Base-by-base conservation (phyloP, 179 eudicot genomes). In the Carnegiea gigantea region DNA sequence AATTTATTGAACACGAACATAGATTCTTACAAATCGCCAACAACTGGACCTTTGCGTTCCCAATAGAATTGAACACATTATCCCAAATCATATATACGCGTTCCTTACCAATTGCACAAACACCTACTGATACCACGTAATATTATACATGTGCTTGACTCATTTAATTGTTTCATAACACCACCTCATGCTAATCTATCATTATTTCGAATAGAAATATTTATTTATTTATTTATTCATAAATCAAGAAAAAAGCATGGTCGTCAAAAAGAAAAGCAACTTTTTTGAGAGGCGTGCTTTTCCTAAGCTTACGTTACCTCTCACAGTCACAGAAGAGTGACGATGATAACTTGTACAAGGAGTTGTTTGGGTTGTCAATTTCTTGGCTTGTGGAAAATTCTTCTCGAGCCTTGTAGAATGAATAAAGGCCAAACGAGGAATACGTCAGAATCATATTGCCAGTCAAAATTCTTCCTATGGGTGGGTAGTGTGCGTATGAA, bases 391-490 rank as follows among this genome's bases (percentile, higher is more conserved):
- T 21, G 53, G 26, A 67, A 26, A 67, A 67, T 23, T 74, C 60
- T 49, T 21, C 64, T 49, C 12, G 23, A 74, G 20, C 15, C 9
- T 70, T 70, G 81, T 70, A 53, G 68, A 79, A 28, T 67, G 68
- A 67, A 67, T 28, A 67, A 26, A n/a, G 36, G 26, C 57, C 44
- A 7, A 40, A 51, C 10, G 17, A 51, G 70, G 38, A 79, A 79
- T 72, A 72, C 36, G 70, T 79, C 82, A 71, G 57, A 38, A n/a
- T 53, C 70, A 74, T n/a, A 30, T 38, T 46, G n/a, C n/a, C 54
- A n/a, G n/a, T 53, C 20, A 18, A 28, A 21, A n/a, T 23, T 21
- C 36, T 40, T 54, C 72, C 23, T 26, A 0, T 44, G 44, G 44
- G 0, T 44, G 44, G 44, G 44, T 3, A 57, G 5, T 33, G 49